Evolutionary conservation across 257 asterid genomes (phyloP).

Genomic region (Mentha longifolia): DNA sequence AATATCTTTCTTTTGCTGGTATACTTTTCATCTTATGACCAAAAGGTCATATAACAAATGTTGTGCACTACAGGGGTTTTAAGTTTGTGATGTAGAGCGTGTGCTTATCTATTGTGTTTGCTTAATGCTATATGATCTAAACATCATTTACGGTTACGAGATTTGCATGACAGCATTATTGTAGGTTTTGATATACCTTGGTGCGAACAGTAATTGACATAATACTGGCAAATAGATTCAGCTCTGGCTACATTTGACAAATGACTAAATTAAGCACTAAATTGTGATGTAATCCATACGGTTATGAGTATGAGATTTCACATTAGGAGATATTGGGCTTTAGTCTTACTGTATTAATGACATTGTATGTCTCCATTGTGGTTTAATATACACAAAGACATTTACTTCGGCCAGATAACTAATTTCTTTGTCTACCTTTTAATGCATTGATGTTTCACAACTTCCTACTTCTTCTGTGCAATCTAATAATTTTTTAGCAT

Average conservation of each 20-base stretch:
- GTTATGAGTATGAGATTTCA: slow-evolving; percentile 6
- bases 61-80: not conserved
- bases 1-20: not conserved
- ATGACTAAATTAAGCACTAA: not conserved
- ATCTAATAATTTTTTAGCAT: slow-evolving; percentile 23
- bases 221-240: not conserved
- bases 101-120: slow-evolving; percentile 3
- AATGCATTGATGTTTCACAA: slow-evolving; percentile 21
- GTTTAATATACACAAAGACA: not conserved
- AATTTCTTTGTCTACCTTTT: not conserved
- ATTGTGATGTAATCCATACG: not conserved
- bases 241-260: not conserved
- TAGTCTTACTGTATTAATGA: slow-evolving; percentile 6
- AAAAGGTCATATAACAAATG: not conserved
- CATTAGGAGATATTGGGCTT: slow-evolving; percentile 8
- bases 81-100: slow-evolving; percentile 5
- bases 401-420: not conserved
- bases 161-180: not conserved
- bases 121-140: too few species aligned
- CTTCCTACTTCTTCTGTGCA: slow-evolving; percentile 21
- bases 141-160: slow-evolving; percentile 7
- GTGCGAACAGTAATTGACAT: slow-evolving; percentile 1
- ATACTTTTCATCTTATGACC: not conserved
- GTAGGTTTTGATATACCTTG: slow-evolving; percentile 13
- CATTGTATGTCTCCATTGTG: not conserved